Base-by-base conservation (phyloP, 1,284 basidiomycete genomes). In the Ustilago lituana region DNA sequence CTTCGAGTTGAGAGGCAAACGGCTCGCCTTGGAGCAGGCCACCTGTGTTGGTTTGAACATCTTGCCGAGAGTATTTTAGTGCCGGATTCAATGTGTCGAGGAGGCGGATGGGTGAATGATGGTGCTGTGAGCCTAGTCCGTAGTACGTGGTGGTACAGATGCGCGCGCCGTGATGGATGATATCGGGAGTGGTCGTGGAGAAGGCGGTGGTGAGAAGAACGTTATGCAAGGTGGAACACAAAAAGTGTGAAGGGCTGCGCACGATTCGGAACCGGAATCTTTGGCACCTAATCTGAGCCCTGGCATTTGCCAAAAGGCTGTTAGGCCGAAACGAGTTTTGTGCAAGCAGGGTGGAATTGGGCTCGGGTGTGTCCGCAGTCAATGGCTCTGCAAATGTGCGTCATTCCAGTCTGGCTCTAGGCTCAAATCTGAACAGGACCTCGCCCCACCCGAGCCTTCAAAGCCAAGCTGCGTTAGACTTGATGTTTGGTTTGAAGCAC, bases 1-100 rank as follows among this genome's bases (percentile, higher is more conserved):
- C 38, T 82, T 82, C 4, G 79, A 81, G 44, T 46, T 80, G 45
- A 82, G 70, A 26, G 80, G 79, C 33, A 82, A 60, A 15, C 80
- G 70, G 36, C 74, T 74, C 41, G 80, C 80, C 46, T 82, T 82
- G 51, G 74, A 76, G 53, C 52, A 68, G 7, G 69, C 58, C 1
- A 60, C 35, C 26, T 63, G 57, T 9, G 79, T 76, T 15, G 79
- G 66, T 17, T 74, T 73, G 63, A 81, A 70, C 71, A 68, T 79
- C 38, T 15, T 51, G 35, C 3, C 48, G 31, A 9, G 5, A n/a
- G 4, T 12, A 19, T n/a, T 12, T 4, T 14, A 31, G 15, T 20
- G 26, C 8, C 6, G 37, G 8, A n/a, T 19, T 19, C 19, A 14
- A 5, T 8, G n/a, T n/a, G n/a, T n/a, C n/a, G n/a, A n/a, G n/a